Base-by-base conservation (phyloP, 129 eudicot species). In the Helianthus tuberosus region DNA sequence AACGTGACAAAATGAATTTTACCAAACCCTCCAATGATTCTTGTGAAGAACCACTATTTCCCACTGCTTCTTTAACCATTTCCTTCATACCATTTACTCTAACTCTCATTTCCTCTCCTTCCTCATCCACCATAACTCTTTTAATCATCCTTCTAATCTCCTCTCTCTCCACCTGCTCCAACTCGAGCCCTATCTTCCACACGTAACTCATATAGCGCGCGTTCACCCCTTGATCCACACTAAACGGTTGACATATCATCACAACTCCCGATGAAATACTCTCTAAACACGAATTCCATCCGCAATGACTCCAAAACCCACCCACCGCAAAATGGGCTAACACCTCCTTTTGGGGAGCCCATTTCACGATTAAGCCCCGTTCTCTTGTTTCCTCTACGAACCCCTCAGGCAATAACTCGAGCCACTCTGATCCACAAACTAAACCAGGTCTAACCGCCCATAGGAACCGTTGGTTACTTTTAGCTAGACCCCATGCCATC, bases 281-380 rank as follows among this genome's bases (percentile, higher is more conserved):
- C 29, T 87, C 85, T 50, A 87, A 32, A 1, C 69, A 81, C 3
- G 92, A 87, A 12, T 87, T 87, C 89, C 87, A 82, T 3, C 89
- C 93, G 62, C 89, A 79, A 51, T 87, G 89, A 68, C 82, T 85
- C 89, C 84, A 82, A 67, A 88, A 84, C 2, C 86, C 85, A 38
- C 87, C 87, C 58, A 84, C 77, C 9, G 87, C 79, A 8, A 5
- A 60, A 82, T 82, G 89, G 10, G 93, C 85, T 72, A 88, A 59
- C 6, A 80, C 89, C 10, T 80, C 72, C 66, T 80, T 80, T 39
- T 88, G 89, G 2, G 89, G 89, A 8, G 86, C 84, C 96, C 89
- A 86, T 70, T 76, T 74, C 17, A 84, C 85, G 15, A 86, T 77
- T 4, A 50, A 58, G 6, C 91, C 82, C 20, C 81, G 77, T 12